Evolutionary conservation across 164 flowering plant species (phyloP), one percentile per base, ranked within the genome.

Genomic region (Liquidambar formosana): DNA sequence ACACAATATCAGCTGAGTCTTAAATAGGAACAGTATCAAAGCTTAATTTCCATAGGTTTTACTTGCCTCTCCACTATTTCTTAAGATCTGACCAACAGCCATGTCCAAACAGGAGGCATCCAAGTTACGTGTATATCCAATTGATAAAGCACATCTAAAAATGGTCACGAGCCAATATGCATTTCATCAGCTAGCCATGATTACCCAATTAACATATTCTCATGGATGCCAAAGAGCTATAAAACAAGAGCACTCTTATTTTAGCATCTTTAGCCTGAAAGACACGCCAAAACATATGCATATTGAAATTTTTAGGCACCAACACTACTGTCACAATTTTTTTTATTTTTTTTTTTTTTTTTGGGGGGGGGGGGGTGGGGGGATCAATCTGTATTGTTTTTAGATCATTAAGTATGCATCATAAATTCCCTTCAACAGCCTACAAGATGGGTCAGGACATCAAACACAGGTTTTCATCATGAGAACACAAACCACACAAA

Each of bases 41-140:
- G 53, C n/a, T n/a, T 18, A 49, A 16, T 18, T 49, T 49, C 53
- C 53, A 15, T 49, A 2, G 6, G 8, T 49, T 18, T 18, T 18
- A 49, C 53, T 49, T 49, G n/a, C 53, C 4, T 49, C 53, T 49
- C n/a, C 53, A 49, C 53, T 49, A 49, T n/a, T 49, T 49, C 53
- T 49, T n/a, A 12, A 49, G 53, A 49, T 49, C 14, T 15, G 12
- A 4, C n/a, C n/a, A 49, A 49, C 41, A 33, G 41, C 41, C 41
- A 33, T 2, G 6, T 49, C 53, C n/a, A 15, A 18, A 16, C 53
- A 49, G 41, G 41, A 33, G 41, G 41, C 53, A 49, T 49, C 14
- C n/a, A 49, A 49, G 5, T 18, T 49, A 49, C 53, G 8, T 49
- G 16, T 16, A n/a, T 49, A 49, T 49, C 19, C 53, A 49, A 49